phyloP scores from a whole-genome alignment of 108 stramenopile genomes.

The Nitzschia putrida region DNA sequence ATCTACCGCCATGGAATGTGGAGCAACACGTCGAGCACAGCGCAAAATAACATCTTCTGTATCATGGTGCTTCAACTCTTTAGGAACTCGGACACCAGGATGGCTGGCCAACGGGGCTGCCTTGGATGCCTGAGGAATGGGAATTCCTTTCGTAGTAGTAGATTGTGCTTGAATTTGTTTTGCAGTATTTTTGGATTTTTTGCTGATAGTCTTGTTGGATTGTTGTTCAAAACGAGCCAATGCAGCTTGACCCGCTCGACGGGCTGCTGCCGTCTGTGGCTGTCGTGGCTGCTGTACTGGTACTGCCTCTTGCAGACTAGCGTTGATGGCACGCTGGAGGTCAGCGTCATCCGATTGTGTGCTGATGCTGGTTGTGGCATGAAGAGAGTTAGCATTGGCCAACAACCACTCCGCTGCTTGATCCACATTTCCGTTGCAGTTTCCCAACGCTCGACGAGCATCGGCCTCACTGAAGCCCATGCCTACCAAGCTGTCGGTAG shows the following conservation, averaged over 20 bases:
- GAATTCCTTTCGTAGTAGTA: too few species aligned
- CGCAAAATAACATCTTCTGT: conserved; percentile 80
- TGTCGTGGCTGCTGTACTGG: conserved; percentile 5
- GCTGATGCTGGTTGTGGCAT: conserved; percentile 1
- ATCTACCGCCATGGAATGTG: conserved; percentile 72
- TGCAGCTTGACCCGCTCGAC: conserved; percentile 55
- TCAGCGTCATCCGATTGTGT: conserved; percentile 38
- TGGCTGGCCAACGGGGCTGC: conserved; percentile 7
- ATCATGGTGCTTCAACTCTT: conserved; percentile 66
- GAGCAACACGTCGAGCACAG: conserved; percentile 67
- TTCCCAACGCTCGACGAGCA: conserved; percentile 59
- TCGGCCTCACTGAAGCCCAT: conserved; percentile 74
- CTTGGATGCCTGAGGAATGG: too few species aligned
- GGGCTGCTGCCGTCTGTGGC: conserved; percentile 35
- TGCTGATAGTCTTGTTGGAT: conserved; percentile 7
- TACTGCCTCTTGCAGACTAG: conserved; percentile 24
- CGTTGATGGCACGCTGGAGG: conserved; percentile 38
- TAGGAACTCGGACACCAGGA: conserved; percentile 73
- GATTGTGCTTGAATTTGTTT: conserved; percentile 1
- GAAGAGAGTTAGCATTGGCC: background rate
- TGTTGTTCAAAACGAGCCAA: conserved; percentile 19
- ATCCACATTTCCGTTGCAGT: conserved; percentile 64
- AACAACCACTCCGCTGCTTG: conserved; percentile 69
- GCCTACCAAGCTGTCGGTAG: conserved; percentile 28
- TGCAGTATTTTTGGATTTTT: conserved; percentile 19